Conservation (phyloP, 2,329 filamentous ascomycete genomes). For the Fusarium sp. region DNA sequence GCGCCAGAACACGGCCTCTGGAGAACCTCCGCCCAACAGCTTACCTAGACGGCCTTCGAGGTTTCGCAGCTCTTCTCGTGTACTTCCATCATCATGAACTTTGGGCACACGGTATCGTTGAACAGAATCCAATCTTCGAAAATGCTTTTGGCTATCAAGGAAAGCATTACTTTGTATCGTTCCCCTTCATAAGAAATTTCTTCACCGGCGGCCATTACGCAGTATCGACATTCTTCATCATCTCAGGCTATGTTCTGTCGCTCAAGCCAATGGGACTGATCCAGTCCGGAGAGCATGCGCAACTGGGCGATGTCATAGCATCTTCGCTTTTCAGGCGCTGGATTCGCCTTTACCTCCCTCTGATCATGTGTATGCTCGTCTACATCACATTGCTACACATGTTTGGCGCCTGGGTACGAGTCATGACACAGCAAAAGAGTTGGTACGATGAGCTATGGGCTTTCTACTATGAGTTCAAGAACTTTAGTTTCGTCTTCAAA, state of each 20-base stretch:
- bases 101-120: conserved; percentile 60
- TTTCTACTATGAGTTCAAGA: conserved; percentile 68
- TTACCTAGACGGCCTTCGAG: conserved; percentile 70
- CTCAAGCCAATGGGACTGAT: conserved; percentile 59
- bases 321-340: conserved; percentile 61
- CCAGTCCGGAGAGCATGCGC: conserved; percentile 52
- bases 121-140: conserved; percentile 56
- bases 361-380: conserved; percentile 64
- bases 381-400: conserved; percentile 62
- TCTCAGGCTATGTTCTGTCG: conserved; percentile 66
- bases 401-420: conserved; percentile 57
- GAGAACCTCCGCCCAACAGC: conserved; percentile 59
- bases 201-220: conserved; percentile 71
- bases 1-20: conserved; percentile 22
- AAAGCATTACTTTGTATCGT: conserved; percentile 57
- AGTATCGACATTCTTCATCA: conserved; percentile 65
- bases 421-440: conserved; percentile 50
- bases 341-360: conserved; percentile 59
- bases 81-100: conserved; percentile 70
- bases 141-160: conserved; percentile 61
- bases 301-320: conserved; percentile 55
- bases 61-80: conserved; percentile 73
- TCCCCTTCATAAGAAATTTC: conserved; percentile 68
- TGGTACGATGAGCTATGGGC: conserved; percentile 60
- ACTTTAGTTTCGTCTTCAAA: conserved; percentile 74